Evolutionary conservation across 257 asterid genomes (phyloP).

Genomic region (Ophiorrhiza pumila): DNA sequence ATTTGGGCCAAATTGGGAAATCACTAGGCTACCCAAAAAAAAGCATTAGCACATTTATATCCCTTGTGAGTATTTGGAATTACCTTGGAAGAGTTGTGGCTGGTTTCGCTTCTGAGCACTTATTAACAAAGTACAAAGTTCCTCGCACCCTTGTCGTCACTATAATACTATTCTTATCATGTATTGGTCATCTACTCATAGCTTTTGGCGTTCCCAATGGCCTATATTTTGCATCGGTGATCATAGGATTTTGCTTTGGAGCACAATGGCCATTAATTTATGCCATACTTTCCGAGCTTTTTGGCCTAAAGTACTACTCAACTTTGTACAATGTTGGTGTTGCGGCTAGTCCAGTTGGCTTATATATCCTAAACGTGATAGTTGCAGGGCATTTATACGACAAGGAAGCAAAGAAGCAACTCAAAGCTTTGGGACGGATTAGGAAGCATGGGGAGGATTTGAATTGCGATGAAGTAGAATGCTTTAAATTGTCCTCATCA

Average conservation of each 20-base stretch:
- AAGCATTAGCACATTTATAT: constrained; percentile 69
- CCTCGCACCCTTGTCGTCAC: constrained; percentile 67
- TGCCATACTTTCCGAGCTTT: constrained; percentile 74
- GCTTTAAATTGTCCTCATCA: constrained; percentile 57
- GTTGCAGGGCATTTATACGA: constrained; percentile 67
- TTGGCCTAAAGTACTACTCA: constrained; percentile 79
- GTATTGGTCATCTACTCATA: constrained; percentile 61
- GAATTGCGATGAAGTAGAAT: constrained; percentile 54
- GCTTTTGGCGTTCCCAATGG: constrained; percentile 61
- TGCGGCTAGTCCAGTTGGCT: constrained; percentile 78
- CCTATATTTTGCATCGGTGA: constrained; percentile 66
- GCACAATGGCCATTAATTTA: constrained; percentile 84
- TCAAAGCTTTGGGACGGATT: constrained; percentile 26
- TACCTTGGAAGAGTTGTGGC: constrained; percentile 66
- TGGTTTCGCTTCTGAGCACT: constrained; percentile 60
- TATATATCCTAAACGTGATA: constrained; percentile 53
- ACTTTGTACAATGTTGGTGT: constrained; percentile 71
- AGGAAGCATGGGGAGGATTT: constrained; percentile 48
- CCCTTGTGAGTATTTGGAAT: constrained; percentile 84
- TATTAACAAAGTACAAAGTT: constrained; percentile 49
- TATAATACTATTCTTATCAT: constrained; percentile 36
- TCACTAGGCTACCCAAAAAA: constrained; percentile 59
- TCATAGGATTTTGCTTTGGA: constrained; percentile 81
- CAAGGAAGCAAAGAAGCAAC: constrained; percentile 58
- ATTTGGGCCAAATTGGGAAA: constrained; percentile 59